Conservation (phyloP, 2,329 filamentous ascomycete species). For the Aspergillus sp. region DNA sequence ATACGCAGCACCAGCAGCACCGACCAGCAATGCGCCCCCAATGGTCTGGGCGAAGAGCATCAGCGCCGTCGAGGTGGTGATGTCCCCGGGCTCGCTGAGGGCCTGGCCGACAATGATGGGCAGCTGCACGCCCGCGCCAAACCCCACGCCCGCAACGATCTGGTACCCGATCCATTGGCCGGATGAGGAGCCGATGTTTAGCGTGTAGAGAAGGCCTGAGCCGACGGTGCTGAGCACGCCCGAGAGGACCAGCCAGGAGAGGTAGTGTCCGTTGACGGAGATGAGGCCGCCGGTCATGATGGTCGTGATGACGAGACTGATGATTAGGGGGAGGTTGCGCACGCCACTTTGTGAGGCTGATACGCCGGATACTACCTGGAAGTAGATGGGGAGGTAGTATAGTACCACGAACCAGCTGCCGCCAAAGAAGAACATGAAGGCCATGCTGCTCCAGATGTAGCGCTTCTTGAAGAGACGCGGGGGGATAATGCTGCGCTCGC, state of each 20-base stretch:
- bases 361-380: slow-evolving; percentile 46
- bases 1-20: not conserved
- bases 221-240: not conserved
- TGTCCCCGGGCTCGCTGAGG: not conserved
- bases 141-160: not conserved
- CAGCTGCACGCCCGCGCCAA: not conserved
- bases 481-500: not conserved
- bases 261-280: not conserved
- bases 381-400: slow-evolving; percentile 47
- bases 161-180: slow-evolving; percentile 40
- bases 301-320: slow-evolving; percentile 31
- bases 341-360: slow-evolving; percentile 46
- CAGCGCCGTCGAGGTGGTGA: not conserved
- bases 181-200: slow-evolving; percentile 25
- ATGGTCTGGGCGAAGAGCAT: not conserved
- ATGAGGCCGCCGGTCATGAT: not conserved
- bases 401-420: not conserved
- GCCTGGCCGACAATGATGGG: not conserved
- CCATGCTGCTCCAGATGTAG: slow-evolving; percentile 11
- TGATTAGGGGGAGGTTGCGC: slow-evolving; percentile 36
- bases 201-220: slow-evolving; percentile 30
- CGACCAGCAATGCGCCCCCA: not conserved
- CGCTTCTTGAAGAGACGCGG: not conserved
- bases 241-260: too few relatives aligned
- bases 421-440: not conserved